Evolutionary conservation across 352 stramenopile species (phyloP).

Genomic region (Pythium dissotocum): DNA sequence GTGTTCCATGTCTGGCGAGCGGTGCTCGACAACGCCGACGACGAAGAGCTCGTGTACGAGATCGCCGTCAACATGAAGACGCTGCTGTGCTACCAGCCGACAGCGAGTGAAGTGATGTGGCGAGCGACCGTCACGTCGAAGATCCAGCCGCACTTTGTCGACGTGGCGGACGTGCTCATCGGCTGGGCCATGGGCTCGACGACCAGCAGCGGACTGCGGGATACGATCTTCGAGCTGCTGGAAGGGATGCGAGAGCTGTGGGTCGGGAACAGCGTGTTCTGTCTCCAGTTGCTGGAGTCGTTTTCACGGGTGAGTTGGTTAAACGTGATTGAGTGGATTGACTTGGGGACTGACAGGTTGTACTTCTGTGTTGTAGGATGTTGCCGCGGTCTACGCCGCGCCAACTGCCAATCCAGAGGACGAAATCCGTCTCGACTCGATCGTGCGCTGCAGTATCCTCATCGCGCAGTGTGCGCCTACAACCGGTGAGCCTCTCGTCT

Average conservation of each 20-base stretch:
- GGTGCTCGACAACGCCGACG: slow-evolving; percentile 25
- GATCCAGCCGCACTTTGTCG: slow-evolving; percentile 37
- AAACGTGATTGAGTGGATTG: not conserved
- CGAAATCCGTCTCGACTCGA: slow-evolving; percentile 25
- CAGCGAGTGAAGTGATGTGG: slow-evolving; percentile 13
- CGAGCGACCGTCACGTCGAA: slow-evolving; percentile 23
- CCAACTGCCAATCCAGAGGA: slow-evolving; percentile 14
- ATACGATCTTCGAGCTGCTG: slow-evolving; percentile 30
- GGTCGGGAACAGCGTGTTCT: slow-evolving; percentile 38
- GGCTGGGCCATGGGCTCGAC: slow-evolving; percentile 31
- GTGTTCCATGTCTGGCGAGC: slow-evolving; percentile 31
- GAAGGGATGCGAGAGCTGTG: slow-evolving; percentile 35
- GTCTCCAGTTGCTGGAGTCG: slow-evolving; percentile 29
- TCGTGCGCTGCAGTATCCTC: slow-evolving; percentile 34
- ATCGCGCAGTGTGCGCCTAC: slow-evolving; percentile 29
- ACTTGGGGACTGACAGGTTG: slow-evolving; percentile 6
- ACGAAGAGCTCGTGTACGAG: slow-evolving; percentile 25
- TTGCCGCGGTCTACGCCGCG: slow-evolving; percentile 24
- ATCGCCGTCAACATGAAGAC: slow-evolving; percentile 22
- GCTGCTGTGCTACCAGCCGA: slow-evolving; percentile 26
- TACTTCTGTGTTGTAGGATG: slow-evolving; percentile 23
- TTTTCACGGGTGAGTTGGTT: slow-evolving; percentile 28
- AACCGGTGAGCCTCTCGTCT: slow-evolving; percentile 15
- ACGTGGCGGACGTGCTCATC: slow-evolving; percentile 36
- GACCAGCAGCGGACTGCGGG: slow-evolving; percentile 24